These are phyloP conservation scores for Sporothrix pallida DNA, from an alignment of 2,329 filamentous ascomycete genomes.

Conservation along the genomic window DNA sequence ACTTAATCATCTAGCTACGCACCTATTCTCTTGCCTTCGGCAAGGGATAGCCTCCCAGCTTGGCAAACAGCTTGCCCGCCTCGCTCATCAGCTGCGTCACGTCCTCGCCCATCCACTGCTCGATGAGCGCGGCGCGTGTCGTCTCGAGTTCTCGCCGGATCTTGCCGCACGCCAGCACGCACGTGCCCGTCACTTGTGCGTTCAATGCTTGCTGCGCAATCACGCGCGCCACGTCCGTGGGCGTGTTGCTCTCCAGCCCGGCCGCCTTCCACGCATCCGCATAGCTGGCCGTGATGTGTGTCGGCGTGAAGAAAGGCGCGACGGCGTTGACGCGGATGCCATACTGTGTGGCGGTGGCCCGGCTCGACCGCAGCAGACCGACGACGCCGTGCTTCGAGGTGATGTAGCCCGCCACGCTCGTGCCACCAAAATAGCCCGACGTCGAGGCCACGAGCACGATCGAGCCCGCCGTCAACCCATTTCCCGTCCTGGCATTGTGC, in stretches of 20 bases:
- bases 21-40: conserved; percentile 36
- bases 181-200: conserved; percentile 42
- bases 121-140: conserved; percentile 40
- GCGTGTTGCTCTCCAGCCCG: conserved; percentile 49
- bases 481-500: conserved; percentile 41
- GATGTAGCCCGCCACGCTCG: conserved; percentile 40
- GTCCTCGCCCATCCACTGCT: conserved; percentile 45
- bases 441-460: conserved; percentile 53
- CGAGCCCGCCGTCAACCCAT: conserved; percentile 43
- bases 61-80: conserved; percentile 46
- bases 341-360: conserved; percentile 40
- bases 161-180: conserved; percentile 42
- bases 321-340: conserved; percentile 50
- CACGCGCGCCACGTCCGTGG: conserved; percentile 48
- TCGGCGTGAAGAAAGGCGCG: conserved; percentile 53
- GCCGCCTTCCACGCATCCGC: conserved; percentile 45
- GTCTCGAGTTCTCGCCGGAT: conserved; percentile 44
- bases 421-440: conserved; percentile 41
- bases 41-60: conserved; percentile 46
- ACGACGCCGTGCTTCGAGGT: conserved; percentile 39
- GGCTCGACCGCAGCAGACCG: conserved; percentile 35
- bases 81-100: conserved; percentile 44
- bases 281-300: conserved; percentile 50
- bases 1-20: not conserved
- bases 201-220: conserved; percentile 47